These are phyloP conservation scores for Coffea canephora DNA, from an alignment of 257 asterid species.

Conservation along the genomic window DNA sequence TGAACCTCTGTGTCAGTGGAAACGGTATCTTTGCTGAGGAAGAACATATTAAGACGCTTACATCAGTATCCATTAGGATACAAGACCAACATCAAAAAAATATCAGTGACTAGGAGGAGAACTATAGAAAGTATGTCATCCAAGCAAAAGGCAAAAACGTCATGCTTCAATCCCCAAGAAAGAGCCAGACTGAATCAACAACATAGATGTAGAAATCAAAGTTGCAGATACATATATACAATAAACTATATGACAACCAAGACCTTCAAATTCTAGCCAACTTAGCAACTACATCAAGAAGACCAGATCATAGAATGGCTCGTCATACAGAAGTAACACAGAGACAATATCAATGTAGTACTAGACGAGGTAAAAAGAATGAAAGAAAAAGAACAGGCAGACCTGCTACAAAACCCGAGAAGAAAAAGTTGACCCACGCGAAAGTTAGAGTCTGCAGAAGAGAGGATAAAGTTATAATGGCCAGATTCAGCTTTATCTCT, in stretches of 20 bases:
- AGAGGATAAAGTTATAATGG: constrained; percentile 18
- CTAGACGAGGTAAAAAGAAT: constrained; percentile 7
- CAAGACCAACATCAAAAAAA: neutral
- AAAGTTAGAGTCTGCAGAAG: constrained; percentile 80
- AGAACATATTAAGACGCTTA: constrained; percentile 17
- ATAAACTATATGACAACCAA: neutral
- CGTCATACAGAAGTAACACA: neutral
- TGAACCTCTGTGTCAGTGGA: constrained; percentile 92
- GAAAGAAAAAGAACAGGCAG: constrained; percentile 20
- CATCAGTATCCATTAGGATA: constrained; percentile 15
- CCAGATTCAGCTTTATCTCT: neutral
- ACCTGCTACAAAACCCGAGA: constrained; percentile 99
- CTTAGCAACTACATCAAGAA: neutral
- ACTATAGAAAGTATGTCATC: neutral
- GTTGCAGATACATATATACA: neutral
- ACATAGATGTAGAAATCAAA: neutral
- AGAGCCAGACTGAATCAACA: neutral
- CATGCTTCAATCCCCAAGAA: neutral
- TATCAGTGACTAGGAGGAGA: neutral
- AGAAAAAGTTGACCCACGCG: constrained; percentile 98
- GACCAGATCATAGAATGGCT: neutral
- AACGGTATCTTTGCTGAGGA: constrained; percentile 87
- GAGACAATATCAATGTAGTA: neutral
- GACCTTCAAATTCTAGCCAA: neutral
- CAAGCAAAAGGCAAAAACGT: neutral